Conservation (phyloP, 148 eudicot species). For the Rhododendron simsii region DNA sequence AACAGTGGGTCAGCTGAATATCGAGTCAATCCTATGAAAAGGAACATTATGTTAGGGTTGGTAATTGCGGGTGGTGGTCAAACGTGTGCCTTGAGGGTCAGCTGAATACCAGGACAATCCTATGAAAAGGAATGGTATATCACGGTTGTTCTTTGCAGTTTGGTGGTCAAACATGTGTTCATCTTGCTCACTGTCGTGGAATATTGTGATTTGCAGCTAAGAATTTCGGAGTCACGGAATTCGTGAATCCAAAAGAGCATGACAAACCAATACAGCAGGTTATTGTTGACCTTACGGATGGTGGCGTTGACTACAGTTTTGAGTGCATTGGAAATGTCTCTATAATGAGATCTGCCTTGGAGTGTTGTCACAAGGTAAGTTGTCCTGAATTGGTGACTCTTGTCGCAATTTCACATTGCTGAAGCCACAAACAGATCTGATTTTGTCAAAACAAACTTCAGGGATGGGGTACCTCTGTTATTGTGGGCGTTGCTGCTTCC, state of each 20-base stretch:
- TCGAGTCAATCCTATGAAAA: background rate
- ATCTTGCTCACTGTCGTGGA: background rate
- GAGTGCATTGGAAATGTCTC: slow-evolving; percentile 98
- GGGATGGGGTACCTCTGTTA: slow-evolving; percentile 99
- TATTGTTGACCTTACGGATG: slow-evolving; percentile 91
- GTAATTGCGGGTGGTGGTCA: background rate
- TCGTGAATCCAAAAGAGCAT: slow-evolving; percentile 86
- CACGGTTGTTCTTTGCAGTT: background rate
- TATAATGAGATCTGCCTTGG: slow-evolving; percentile 92
- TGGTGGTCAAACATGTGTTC: background rate
- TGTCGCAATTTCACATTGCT: background rate
- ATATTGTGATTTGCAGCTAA: slow-evolving; percentile 59
- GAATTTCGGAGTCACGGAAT: slow-evolving; percentile 91
- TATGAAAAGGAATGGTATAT: background rate
- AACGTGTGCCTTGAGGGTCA: background rate
- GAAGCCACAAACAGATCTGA: background rate
- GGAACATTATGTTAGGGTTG: background rate
- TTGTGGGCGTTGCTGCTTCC: slow-evolving; percentile 98
- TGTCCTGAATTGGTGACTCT: background rate
- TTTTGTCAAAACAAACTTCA: slow-evolving; percentile 19
- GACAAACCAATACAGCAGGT: slow-evolving; percentile 96
- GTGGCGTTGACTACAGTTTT: slow-evolving; percentile 98
- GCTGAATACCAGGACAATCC: background rate
- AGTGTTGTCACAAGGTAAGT: slow-evolving; percentile 94
- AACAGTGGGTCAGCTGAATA: background rate